Evolutionary conservation across 2,329 filamentous ascomycete species (phyloP).

Genomic region (Ophiostoma novo-ulmi): DNA sequence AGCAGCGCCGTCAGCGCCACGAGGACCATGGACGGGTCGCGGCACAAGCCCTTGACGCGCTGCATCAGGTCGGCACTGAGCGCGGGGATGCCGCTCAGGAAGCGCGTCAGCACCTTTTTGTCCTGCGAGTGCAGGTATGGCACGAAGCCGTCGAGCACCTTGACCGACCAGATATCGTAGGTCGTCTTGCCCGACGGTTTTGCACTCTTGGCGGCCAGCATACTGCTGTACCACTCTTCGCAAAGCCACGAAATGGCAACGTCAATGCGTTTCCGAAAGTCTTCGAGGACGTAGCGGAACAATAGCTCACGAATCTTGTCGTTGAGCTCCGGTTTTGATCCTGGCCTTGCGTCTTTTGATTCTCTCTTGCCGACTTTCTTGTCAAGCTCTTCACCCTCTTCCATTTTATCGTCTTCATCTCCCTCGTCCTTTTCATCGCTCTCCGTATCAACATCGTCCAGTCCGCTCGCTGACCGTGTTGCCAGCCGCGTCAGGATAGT

Average conservation of each 20-base stretch:
- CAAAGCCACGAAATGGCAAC: slow-evolving; percentile 90
- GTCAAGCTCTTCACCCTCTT: slow-evolving; percentile 32
- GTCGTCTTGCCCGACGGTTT: slow-evolving; percentile 29
- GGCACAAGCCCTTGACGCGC: slow-evolving; percentile 63
- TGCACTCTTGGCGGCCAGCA: neutral
- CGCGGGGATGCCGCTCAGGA: slow-evolving; percentile 84
- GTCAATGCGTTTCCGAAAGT: slow-evolving; percentile 85
- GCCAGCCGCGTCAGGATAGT: slow-evolving; percentile 81
- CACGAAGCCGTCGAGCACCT: slow-evolving; percentile 81
- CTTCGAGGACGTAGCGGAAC: slow-evolving; percentile 81
- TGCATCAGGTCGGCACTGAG: slow-evolving; percentile 67
- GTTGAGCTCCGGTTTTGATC: slow-evolving; percentile 45
- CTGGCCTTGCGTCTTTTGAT: slow-evolving; percentile 27
- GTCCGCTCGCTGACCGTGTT: slow-evolving; percentile 67
- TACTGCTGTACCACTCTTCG: slow-evolving; percentile 85
- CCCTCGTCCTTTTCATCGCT: slow-evolving; percentile 51
- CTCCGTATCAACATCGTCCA: slow-evolving; percentile 46
- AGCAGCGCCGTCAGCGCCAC: slow-evolving; percentile 60
- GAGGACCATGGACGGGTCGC: slow-evolving; percentile 60
- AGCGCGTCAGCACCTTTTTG: slow-evolving; percentile 74
- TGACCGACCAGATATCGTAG: slow-evolving; percentile 74
- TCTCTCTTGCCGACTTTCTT: slow-evolving; percentile 23
- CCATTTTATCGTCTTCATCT: slow-evolving; percentile 45
- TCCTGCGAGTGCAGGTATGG: slow-evolving; percentile 90
- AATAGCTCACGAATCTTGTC: slow-evolving; percentile 73